Percentiles rank a stretch among this genome's conserved stretches.
phyloP scores from a whole-genome alignment of 306 rosid genomes.

The Biancaea sappan region DNA sequence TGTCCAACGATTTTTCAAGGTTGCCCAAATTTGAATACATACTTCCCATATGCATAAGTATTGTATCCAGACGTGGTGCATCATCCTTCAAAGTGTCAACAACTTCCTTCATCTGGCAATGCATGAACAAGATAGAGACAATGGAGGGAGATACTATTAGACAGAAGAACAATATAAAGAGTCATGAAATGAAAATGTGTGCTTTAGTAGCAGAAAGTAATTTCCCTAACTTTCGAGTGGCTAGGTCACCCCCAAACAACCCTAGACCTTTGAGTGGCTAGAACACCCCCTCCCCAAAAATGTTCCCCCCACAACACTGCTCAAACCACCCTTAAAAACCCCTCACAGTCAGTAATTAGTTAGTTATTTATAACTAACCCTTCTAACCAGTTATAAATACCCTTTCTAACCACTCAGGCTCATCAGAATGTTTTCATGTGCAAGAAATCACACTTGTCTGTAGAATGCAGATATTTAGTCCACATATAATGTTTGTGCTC shows the following conservation, averaged over 20 bases:
- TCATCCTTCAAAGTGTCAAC: constrained; percentile 67
- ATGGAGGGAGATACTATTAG: background rate
- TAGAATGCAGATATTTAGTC: constrained; percentile 26
- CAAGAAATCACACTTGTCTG: constrained; percentile 16
- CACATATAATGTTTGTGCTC: background rate
- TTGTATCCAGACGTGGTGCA: constrained; percentile 66
- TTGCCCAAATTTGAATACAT: constrained; percentile 70
- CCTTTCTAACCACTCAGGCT: no score
- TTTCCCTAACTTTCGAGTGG: no score
- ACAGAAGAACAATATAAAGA: constrained; percentile 7
- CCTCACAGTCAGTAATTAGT: no score
- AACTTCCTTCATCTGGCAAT: constrained; percentile 73
- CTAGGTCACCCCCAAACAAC: no score
- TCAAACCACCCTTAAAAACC: no score
- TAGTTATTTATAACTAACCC: no score
- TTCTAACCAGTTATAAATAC: no score
- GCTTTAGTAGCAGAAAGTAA: background rate
- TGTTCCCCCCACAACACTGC: no score
- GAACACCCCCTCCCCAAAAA: no score
- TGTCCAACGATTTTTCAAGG: constrained; percentile 59
- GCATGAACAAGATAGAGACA: constrained; percentile 33
- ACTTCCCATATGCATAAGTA: constrained; percentile 94
- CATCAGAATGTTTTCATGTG: background rate
- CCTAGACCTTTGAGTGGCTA: no score
- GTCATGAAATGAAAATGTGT: constrained; percentile 22